Conservation (phyloP, 31 red algal genomes). For the Odonthalia washingtoniensis region DNA sequence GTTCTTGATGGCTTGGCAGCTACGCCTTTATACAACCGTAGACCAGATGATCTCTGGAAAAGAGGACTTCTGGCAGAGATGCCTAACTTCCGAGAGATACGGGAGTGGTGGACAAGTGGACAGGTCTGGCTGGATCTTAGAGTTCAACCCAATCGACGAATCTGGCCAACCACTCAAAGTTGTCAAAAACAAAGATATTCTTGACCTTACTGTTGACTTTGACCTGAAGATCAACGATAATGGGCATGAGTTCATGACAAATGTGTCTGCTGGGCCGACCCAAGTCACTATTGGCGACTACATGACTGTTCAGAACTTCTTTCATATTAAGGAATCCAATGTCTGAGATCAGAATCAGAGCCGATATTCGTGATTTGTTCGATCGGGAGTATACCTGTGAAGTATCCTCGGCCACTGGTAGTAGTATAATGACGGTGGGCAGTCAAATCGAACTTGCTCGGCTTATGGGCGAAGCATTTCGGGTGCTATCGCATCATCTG, state of each 20-base stretch:
- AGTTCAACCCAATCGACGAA: conserved; percentile 12
- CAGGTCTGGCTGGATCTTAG: background rate
- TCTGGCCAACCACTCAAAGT: background rate
- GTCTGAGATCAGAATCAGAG: no score
- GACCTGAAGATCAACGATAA: conserved; percentile 5
- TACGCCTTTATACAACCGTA: background rate
- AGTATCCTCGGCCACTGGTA: no score
- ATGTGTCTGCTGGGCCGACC: background rate
- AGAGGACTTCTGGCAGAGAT: conserved; percentile 10
- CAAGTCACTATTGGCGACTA: background rate
- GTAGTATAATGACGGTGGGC: no score
- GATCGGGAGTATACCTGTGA: no score
- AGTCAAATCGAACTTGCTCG: no score
- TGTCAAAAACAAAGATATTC: conserved; percentile 7
- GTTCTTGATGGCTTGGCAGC: background rate
- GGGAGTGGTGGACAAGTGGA: background rate
- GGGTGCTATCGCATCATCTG: no score
- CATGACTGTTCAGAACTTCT: conserved; percentile 1
- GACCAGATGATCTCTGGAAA: conserved; percentile 5
- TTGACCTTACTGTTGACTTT: conserved; percentile 14
- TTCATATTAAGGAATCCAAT: no score
- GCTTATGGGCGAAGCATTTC: no score
- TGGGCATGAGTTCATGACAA: conserved; percentile 3
- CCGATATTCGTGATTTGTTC: no score
- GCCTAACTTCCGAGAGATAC: background rate